These are phyloP conservation scores for Cercospora berteroae DNA, from an alignment of 2,329 filamentous ascomycete species.

Conservation along the genomic window DNA sequence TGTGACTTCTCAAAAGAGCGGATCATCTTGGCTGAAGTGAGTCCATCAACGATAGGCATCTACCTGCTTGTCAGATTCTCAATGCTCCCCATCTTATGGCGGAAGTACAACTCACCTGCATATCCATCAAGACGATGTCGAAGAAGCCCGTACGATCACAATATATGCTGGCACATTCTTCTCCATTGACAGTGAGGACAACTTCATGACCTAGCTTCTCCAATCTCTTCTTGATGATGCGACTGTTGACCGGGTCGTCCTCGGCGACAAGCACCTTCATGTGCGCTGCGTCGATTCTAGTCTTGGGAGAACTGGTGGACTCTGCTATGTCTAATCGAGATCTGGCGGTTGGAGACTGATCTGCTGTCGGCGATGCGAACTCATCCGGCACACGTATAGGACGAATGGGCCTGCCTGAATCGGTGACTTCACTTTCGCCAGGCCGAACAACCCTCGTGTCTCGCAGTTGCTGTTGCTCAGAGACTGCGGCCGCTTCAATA, in stretches of 20 bases:
- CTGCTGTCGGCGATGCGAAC: conserved; percentile 12
- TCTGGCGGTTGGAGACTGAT: conserved; percentile 5
- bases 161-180: conserved; percentile 75
- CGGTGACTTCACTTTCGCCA: conserved; percentile 42
- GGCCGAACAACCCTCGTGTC: conserved; percentile 46
- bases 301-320: not conserved
- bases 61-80: conserved; percentile 40
- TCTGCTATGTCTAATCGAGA: not conserved
- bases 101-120: conserved; percentile 63
- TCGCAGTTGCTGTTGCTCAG: conserved; percentile 33
- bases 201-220: conserved; percentile 74
- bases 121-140: conserved; percentile 86
- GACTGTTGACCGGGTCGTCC: conserved; percentile 84
- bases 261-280: conserved; percentile 76
- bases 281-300: conserved; percentile 38
- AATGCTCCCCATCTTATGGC: not conserved
- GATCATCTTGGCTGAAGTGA: conserved; percentile 80
- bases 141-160: conserved; percentile 61
- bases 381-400: conserved; percentile 51
- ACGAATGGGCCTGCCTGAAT: conserved; percentile 45
- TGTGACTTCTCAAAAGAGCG: conserved; percentile 64
- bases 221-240: conserved; percentile 74
- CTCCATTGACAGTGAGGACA: conserved; percentile 73
- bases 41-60: conserved; percentile 91
- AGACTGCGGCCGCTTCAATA: conserved; percentile 21